Conservation (phyloP, 2,329 filamentous ascomycete species). For the Claviceps sp. region DNA sequence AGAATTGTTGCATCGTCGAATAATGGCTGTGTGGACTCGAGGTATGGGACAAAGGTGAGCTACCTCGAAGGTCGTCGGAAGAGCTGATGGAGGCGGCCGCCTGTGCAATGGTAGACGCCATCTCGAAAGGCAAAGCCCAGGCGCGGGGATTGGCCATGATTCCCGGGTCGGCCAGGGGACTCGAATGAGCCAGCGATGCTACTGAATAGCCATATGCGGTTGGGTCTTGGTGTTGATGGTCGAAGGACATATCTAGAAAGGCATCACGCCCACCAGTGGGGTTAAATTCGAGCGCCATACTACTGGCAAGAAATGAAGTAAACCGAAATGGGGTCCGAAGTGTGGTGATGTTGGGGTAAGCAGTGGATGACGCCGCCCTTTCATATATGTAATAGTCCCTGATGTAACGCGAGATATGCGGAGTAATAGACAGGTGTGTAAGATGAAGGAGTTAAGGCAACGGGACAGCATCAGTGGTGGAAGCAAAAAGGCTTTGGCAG, state of each 20-base stretch:
- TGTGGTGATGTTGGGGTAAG: conserved; percentile 22
- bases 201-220: conserved; percentile 24
- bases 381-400: conserved; percentile 20
- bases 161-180: conserved; percentile 18
- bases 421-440: background rate
- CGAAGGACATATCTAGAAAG: conserved; percentile 47
- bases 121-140: conserved; percentile 41
- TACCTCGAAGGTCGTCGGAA: conserved; percentile 34
- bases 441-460: background rate
- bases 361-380: conserved; percentile 32
- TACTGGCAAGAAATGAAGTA: conserved; percentile 24
- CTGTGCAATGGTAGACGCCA: conserved; percentile 29
- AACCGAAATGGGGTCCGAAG: conserved; percentile 18
- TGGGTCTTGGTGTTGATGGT: conserved; percentile 43
- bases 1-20: conserved; percentile 37
- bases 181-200: conserved; percentile 15
- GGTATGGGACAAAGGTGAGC: conserved; percentile 34
- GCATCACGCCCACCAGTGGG: conserved; percentile 40
- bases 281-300: conserved; percentile 48
- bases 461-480: conserved; percentile 1
- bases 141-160: conserved; percentile 25
- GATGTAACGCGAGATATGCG: conserved; percentile 15
- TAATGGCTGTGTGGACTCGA: conserved; percentile 41
- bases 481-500: background rate
- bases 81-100: conserved; percentile 32